These are phyloP conservation scores for Lentinula aciculospora DNA, from an alignment of 768 basidiomycete genomes.

Conservation along the genomic window DNA sequence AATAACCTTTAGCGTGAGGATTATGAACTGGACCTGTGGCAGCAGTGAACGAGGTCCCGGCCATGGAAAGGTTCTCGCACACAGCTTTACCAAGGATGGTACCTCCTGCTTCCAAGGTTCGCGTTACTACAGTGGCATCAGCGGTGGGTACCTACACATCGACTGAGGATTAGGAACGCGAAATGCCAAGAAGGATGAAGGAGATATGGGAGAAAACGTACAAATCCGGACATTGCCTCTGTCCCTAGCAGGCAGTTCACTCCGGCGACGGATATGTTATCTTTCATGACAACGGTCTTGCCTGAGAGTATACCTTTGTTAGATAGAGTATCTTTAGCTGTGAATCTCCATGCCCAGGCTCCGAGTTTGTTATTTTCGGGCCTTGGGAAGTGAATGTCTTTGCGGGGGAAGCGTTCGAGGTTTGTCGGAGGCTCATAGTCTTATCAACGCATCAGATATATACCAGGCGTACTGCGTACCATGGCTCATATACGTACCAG, in stretches of 20 bases:
- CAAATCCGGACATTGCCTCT: not conserved
- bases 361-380: not conserved
- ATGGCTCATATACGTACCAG: not conserved
- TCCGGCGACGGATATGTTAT: slow-evolving; percentile 1
- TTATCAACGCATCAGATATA: not conserved
- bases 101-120: slow-evolving; percentile 1
- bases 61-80: slow-evolving; percentile 6
- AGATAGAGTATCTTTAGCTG: not conserved
- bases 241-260: slow-evolving; percentile 4
- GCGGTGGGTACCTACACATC: not conserved
- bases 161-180: not conserved
- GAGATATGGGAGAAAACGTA: not conserved
- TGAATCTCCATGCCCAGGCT: slow-evolving; percentile 4
- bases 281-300: not conserved
- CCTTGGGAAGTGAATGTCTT: not conserved
- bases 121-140: slow-evolving; percentile 4
- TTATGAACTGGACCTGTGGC: slow-evolving; percentile 7
- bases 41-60: not conserved
- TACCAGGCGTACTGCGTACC: not conserved
- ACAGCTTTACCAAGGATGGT: slow-evolving; percentile 1
- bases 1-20: slow-evolving; percentile 1
- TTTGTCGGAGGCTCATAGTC: not conserved
- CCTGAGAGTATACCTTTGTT: not conserved
- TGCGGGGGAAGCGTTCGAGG: slow-evolving; percentile 2
- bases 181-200: not conserved